Base-by-base conservation (phyloP, 1,139 yeast genomes). In the Hyphopichia buzzinii region DNA sequence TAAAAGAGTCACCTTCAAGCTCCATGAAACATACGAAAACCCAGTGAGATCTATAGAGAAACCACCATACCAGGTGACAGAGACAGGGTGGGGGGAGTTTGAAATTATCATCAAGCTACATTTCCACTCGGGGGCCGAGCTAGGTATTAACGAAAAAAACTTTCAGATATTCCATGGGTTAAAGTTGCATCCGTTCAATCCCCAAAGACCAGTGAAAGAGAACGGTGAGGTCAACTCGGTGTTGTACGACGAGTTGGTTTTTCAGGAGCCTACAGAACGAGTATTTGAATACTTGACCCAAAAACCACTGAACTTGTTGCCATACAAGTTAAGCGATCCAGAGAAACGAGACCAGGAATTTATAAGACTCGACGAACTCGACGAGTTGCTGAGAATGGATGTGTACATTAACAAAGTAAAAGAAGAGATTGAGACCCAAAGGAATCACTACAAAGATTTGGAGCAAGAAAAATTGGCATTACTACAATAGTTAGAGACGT, bases 81-180 rank as follows among this genome's bases (percentile, higher is more conserved):
- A 94, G 55, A 87, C 97, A 0, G 99, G 99, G 0, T 92, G 99
- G 99, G 99, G 99, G 43, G 99, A 92, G 59, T 92, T 92, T 62
- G 99, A 92, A 54, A 85, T 94, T 43, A 79, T 85, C 28, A 82
- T 92, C 39, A 87, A 90, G 57, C 77, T 92, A 24, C 90, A 83
- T 59, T 92, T 92, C 61, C 84, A 83, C 30, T 74, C 83, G 17
- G 96, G 88, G 24, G 84, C 95, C 13, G 77, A 71, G 34, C 51
- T 71, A 33, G 75, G 75, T 3, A 67, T 71, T 24, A 83, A 83
- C 49, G 99, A 94, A 57, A 94, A 92, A 66, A 84, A 85, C 56
- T 68, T 92, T 36, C 87, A 82, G 39, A 71, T 92, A 37, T 88
- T 88, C 54, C 98, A 92, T 57, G 96, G 87, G 44, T 67, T 92